Conservation (phyloP, 2,329 filamentous ascomycete genomes). For the Rhynchosporium graminicola region DNA sequence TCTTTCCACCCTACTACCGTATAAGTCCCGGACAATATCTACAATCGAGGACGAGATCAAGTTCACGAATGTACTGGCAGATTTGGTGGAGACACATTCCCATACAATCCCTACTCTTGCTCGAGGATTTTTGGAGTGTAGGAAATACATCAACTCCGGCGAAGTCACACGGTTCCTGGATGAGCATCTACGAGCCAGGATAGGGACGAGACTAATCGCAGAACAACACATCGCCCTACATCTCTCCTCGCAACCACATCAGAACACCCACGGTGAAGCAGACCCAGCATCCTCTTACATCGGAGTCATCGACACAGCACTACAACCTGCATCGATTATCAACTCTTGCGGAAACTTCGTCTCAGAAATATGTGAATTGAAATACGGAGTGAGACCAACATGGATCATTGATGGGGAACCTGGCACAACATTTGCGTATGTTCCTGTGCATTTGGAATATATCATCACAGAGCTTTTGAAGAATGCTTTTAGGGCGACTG, state of each 20-base stretch:
- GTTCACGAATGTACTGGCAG: constrained; percentile 90
- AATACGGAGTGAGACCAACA: constrained; percentile 84
- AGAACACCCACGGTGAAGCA: constrained; percentile 53
- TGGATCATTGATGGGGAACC: constrained; percentile 83
- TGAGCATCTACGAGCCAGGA: constrained; percentile 88
- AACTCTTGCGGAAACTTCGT: constrained; percentile 87
- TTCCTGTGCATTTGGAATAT: constrained; percentile 96
- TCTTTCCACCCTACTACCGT: constrained; percentile 85
- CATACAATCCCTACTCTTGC: constrained; percentile 95
- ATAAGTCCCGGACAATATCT: constrained; percentile 59
- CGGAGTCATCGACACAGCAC: constrained; percentile 89
- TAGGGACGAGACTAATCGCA: constrained; percentile 89
- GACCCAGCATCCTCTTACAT: constrained; percentile 68
- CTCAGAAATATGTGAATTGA: constrained; percentile 93
- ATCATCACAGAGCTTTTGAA: constrained; percentile 96
- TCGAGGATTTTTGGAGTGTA: constrained; percentile 87
- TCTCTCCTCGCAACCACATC: constrained; percentile 70
- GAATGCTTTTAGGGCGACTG: constrained; percentile 91
- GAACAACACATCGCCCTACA: constrained; percentile 97
- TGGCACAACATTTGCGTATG: constrained; percentile 85
- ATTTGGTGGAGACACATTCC: constrained; percentile 91
- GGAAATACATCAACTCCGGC: constrained; percentile 78
- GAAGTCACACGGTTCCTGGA: constrained; percentile 93
- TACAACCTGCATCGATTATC: constrained; percentile 79
- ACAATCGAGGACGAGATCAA: constrained; percentile 83